Percentiles rank a stretch among this genome's conserved stretches.
These are phyloP conservation scores for Gaertneriomyces sp. DNA, from an alignment of 192 early-diverging fungal species.

Conservation along the genomic window DNA sequence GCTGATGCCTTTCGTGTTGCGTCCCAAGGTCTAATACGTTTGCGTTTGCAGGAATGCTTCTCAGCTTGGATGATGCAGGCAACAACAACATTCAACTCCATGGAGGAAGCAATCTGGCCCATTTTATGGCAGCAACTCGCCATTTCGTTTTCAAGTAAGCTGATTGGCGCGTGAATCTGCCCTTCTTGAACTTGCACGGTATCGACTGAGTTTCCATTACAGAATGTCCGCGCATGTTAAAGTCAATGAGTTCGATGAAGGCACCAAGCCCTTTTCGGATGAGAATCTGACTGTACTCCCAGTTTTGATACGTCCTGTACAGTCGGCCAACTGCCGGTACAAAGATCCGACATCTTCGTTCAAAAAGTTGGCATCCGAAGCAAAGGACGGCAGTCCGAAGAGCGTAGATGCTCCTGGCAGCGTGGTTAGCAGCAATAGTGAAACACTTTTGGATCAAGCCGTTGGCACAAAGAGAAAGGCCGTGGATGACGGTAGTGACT, in stretches of 20 bases:
- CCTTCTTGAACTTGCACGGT: neutral
- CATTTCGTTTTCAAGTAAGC: conserved; percentile 69
- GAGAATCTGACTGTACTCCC: conserved; percentile 64
- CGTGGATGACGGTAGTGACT: neutral
- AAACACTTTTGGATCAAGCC: neutral
- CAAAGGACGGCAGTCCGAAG: neutral
- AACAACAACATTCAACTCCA: conserved; percentile 53
- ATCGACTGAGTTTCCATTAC: neutral
- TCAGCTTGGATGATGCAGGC: conserved; percentile 82
- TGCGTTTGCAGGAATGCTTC: conserved; percentile 70
- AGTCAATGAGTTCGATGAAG: conserved; percentile 27
- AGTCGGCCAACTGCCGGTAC: neutral
- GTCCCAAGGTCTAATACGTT: neutral
- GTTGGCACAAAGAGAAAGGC: conserved; percentile 11
- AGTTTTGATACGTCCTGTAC: conserved; percentile 58
- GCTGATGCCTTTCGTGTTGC: neutral
- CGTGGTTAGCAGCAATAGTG: neutral
- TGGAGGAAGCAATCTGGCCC: conserved; percentile 77
- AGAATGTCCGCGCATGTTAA: conserved; percentile 29
- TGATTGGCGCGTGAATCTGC: too few relatives aligned
- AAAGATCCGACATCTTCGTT: neutral
- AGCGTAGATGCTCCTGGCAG: neutral
- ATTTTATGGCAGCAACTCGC: conserved; percentile 71
- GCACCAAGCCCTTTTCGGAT: conserved; percentile 45
- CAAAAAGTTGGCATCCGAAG: neutral